Conservation (phyloP, 805 yeast species). For the Priceomyces medius region DNA sequence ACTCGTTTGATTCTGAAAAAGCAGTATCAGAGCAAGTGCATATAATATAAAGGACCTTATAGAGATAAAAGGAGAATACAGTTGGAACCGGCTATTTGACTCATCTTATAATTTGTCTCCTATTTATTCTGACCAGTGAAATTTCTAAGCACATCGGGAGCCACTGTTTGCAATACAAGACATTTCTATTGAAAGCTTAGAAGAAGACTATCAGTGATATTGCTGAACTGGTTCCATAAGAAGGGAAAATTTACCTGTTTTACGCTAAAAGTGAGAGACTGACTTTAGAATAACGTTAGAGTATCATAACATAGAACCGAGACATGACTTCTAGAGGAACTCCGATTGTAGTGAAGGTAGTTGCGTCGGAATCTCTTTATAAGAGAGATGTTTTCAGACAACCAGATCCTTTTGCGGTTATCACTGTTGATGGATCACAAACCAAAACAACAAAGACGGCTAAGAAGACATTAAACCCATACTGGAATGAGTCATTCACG, state of each 20-base stretch:
- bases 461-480: slow-evolving; percentile 91
- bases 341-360: slow-evolving; percentile 64
- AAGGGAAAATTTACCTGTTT: slow-evolving; percentile 3
- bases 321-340: slow-evolving; percentile 13
- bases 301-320: background rate
- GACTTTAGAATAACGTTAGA: background rate
- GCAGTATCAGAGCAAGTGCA: background rate
- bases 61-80: background rate
- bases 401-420: slow-evolving; percentile 97
- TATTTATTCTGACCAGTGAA: background rate
- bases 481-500: slow-evolving; percentile 92
- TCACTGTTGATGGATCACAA: slow-evolving; percentile 96
- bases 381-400: slow-evolving; percentile 93
- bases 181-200: background rate
- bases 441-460: slow-evolving; percentile 94
- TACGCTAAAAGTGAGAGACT: too few relatives aligned
- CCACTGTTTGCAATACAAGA: too few relatives aligned
- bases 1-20: background rate
- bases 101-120: background rate
- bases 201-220: background rate
- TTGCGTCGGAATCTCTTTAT: slow-evolving; percentile 94
- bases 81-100: background rate
- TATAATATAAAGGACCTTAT: background rate
- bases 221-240: background rate
- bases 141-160: background rate